Evolutionary conservation across 2,329 filamentous ascomycete species (phyloP).

Genomic region (Pyrenochaeta sp.): DNA sequence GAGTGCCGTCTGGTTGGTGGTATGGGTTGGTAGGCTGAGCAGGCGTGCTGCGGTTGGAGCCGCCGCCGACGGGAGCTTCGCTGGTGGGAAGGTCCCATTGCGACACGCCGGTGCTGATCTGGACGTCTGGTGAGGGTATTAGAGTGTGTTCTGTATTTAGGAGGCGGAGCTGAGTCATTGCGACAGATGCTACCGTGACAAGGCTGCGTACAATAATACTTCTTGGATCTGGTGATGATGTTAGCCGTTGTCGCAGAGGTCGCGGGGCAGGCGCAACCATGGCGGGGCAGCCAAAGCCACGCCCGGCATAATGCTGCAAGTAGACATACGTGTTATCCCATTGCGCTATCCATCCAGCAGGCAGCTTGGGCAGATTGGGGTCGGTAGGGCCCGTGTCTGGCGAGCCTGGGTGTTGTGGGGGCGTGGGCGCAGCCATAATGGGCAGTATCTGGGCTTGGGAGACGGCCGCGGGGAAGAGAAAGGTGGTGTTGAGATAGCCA

Average conservation of each 20-base stretch:
- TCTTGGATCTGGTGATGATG: slow-evolving; percentile 41
- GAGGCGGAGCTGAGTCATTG: neutral
- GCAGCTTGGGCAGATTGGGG: slow-evolving; percentile 47
- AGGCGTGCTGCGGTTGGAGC: slow-evolving; percentile 60
- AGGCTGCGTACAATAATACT: slow-evolving; percentile 49
- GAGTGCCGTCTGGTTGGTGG: slow-evolving; percentile 58
- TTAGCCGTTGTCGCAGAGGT: slow-evolving; percentile 36
- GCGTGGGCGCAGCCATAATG: slow-evolving; percentile 47
- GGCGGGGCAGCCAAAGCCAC: slow-evolving; percentile 20
- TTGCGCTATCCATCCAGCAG: slow-evolving; percentile 52
- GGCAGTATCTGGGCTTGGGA: slow-evolving; percentile 4
- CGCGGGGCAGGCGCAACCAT: slow-evolving; percentile 5
- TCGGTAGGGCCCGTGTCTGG: slow-evolving; percentile 52
- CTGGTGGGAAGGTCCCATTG: slow-evolving; percentile 78
- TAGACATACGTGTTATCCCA: slow-evolving; percentile 49
- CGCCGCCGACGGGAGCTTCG: slow-evolving; percentile 68
- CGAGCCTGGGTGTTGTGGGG: slow-evolving; percentile 46
- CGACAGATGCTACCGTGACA: neutral
- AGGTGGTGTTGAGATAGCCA: neutral
- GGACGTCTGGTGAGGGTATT: slow-evolving; percentile 58
- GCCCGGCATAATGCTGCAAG: neutral
- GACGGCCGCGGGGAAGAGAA: slow-evolving; percentile 6
- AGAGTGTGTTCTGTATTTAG: slow-evolving; percentile 7
- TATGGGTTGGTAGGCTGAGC: slow-evolving; percentile 67
- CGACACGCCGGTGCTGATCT: slow-evolving; percentile 74